Evolutionary conservation across 306 rosid genomes (phyloP), one percentile per base, ranked within the genome.

Genomic region (Pyrus communis): DNA sequence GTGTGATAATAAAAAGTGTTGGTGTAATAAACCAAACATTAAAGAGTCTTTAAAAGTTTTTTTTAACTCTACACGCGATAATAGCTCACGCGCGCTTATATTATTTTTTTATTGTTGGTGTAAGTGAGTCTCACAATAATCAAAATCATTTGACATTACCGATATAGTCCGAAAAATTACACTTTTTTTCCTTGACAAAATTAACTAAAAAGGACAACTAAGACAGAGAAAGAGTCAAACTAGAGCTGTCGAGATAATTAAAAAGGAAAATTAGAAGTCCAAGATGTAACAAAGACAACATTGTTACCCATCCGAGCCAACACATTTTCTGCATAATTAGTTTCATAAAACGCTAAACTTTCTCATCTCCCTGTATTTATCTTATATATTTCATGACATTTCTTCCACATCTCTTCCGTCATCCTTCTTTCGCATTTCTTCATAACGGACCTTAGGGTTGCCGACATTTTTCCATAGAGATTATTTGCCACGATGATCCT

Each of bases 21-120:
- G 40, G 40, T 6, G 40, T 52, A n/a, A 57, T 46, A 46, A 46
- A 46, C 6, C 52, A 46, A 46, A 13, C 18, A 46, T 46, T 46
- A 46, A 46, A 46, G 52, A 46, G 18, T 46, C 5, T 46, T 46
- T 3, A 57, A n/a, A 5, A 0, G 25, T 9, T 57, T 57, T 52
- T 19, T 54, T n/a, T 0, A n/a, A 57, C 18, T 46, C 2, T 45
- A 46, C 5, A 4, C 6, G 52, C 5, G 4, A 13, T 1, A 46
- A 2, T 46, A 46, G 19, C 0, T 46, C 19, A 46, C 0, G 0
- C 0, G 7, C 7, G 1, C 2, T 46, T 14, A 49, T 0, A 1
- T 49, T 49, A 49, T 9, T 15, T 49, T 49, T 17, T 14, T 1
- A 35, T 1, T 0, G 3, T 49, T 15, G 3, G 5, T 49, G 19